Conservation (phyloP, 1,284 basidiomycete genomes). For the Boletus hoseneyae region DNA sequence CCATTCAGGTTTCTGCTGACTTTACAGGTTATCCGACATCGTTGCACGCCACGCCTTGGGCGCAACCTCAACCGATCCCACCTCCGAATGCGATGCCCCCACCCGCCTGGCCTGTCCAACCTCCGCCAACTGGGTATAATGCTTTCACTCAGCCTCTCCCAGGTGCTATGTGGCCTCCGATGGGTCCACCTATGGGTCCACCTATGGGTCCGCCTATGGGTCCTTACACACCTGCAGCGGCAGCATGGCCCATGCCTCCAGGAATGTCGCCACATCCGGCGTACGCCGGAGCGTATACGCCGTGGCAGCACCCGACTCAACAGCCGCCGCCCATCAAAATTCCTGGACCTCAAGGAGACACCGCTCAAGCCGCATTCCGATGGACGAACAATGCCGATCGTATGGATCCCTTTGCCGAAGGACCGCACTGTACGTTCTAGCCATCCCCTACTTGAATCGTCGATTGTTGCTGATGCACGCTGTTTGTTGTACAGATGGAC, state of each 20-base stretch:
- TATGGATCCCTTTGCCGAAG: constrained; percentile 28
- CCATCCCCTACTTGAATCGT: not conserved
- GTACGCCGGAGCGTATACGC: constrained; percentile 23
- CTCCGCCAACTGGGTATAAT: constrained; percentile 26
- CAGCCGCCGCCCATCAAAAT: constrained; percentile 24
- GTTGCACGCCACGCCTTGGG: constrained; percentile 30
- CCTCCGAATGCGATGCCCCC: constrained; percentile 22
- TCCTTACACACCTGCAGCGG: constrained; percentile 26
- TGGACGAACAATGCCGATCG: constrained; percentile 30
- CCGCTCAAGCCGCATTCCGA: constrained; percentile 27
- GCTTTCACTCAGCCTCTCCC: constrained; percentile 31
- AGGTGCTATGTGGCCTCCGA: constrained; percentile 22
- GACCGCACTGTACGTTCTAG: constrained; percentile 28
- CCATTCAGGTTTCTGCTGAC: constrained; percentile 25
- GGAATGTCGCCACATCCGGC: constrained; percentile 22
- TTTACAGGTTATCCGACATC: constrained; percentile 32
- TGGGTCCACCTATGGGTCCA: too few species aligned
- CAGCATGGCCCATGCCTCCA: constrained; percentile 28
- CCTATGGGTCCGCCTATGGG: too few species aligned
- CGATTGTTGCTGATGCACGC: constrained; percentile 11
- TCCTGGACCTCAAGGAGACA: constrained; percentile 20
- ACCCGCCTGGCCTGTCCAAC: constrained; percentile 14
- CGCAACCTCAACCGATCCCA: constrained; percentile 18
- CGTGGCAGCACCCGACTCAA: constrained; percentile 27
- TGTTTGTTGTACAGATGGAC: constrained; percentile 52